phyloP scores from a whole-genome alignment of 2,329 filamentous ascomycete species.

The Pezicula rhizophila region DNA sequence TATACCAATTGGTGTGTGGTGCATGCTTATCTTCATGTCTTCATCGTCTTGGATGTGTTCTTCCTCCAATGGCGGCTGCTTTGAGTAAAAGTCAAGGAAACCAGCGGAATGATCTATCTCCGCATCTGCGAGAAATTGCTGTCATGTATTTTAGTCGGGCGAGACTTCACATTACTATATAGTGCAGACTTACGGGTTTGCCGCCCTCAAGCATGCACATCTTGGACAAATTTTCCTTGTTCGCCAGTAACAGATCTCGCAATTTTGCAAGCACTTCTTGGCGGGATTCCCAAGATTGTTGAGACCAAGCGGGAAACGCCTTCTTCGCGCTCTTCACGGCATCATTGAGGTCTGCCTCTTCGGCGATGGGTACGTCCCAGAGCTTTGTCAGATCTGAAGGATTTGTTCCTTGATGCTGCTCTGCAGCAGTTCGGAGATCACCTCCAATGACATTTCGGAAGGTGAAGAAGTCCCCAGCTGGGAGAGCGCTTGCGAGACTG shows the following conservation, averaged over 20 bases:
- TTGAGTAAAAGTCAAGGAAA: too few relatives aligned
- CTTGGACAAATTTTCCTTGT: slow-evolving; percentile 35
- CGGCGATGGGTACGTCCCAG: slow-evolving; percentile 33
- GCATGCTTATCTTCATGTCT: slow-evolving; percentile 10
- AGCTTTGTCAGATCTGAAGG: slow-evolving; percentile 1
- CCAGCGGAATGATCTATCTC: too few relatives aligned
- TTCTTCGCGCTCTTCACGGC: slow-evolving; percentile 38
- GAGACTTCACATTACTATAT: background rate
- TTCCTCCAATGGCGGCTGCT: background rate
- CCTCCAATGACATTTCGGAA: slow-evolving; percentile 4
- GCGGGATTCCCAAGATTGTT: slow-evolving; percentile 35
- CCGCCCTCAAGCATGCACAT: slow-evolving; percentile 28
- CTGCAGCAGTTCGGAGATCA: background rate
- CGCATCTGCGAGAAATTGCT: too few relatives aligned
- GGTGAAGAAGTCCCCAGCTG: background rate
- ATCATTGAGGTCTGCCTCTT: slow-evolving; percentile 35
- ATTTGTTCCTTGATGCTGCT: background rate
- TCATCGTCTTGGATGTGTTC: background rate
- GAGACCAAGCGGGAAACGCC: slow-evolving; percentile 39
- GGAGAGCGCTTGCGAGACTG: too few relatives aligned
- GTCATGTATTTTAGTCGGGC: background rate
- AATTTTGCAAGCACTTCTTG: slow-evolving; percentile 32
- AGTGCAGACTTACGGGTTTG: too few relatives aligned
- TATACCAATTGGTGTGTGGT: slow-evolving; percentile 40
- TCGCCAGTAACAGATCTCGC: background rate